Evolutionary conservation across 192 early-diverging fungal species (phyloP).

Genomic region (Anaeromyces robustus): DNA sequence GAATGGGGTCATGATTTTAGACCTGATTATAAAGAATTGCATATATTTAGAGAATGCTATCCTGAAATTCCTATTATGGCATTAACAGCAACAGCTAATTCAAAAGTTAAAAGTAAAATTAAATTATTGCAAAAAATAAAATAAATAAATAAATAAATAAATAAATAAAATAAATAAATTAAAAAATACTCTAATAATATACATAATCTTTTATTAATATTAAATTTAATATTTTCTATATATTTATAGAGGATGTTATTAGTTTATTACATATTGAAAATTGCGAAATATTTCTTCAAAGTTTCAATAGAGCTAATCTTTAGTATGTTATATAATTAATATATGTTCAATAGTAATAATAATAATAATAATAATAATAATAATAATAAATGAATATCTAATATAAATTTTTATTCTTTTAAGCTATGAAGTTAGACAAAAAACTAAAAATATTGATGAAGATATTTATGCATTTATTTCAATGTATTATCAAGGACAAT

Average conservation of each 20-base stretch:
- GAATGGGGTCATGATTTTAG: slow-evolving; percentile 99
- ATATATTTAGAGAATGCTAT: slow-evolving; percentile 20
- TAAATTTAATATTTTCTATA: too few species aligned
- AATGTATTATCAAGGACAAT: slow-evolving; percentile 37
- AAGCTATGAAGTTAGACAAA: slow-evolving; percentile 34
- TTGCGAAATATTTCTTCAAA: slow-evolving; percentile 57
- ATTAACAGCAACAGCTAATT: slow-evolving; percentile 87
- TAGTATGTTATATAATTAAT: slow-evolving; percentile 16
- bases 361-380: too few species aligned
- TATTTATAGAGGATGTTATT: slow-evolving; percentile 49
- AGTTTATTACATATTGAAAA: slow-evolving; percentile 53
- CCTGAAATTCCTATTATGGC: slow-evolving; percentile 79
- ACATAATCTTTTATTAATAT: too few species aligned
- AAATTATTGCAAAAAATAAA: too few species aligned
- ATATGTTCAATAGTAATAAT: neutral
- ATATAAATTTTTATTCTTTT: neutral
- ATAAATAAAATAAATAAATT: too few species aligned
- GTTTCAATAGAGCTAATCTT: slow-evolving; percentile 81
- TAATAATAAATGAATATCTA: too few species aligned
- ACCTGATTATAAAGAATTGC: slow-evolving; percentile 63
- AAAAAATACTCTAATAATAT: too few species aligned
- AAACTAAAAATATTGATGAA: slow-evolving; percentile 39
- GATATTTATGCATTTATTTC: slow-evolving; percentile 62
- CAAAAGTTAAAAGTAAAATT: slow-evolving; percentile 44
- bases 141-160: too few species aligned